Conservation (phyloP, 768 basidiomycete species). For the Calocera viscosa region DNA sequence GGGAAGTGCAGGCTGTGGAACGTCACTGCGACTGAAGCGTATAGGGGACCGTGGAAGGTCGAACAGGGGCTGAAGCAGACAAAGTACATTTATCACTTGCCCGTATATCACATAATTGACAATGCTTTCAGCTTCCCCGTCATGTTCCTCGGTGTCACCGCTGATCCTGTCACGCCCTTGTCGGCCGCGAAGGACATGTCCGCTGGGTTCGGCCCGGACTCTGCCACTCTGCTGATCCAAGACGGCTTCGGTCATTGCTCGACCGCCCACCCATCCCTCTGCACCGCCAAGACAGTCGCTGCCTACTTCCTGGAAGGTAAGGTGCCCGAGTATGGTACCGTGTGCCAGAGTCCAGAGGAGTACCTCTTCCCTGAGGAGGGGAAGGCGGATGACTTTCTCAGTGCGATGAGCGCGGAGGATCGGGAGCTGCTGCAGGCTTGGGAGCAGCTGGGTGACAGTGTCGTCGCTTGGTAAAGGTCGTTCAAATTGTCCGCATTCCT, state of each 20-base stretch:
- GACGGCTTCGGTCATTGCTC: constrained; percentile 17
- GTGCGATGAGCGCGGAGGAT: background rate
- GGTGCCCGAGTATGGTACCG: constrained; percentile 12
- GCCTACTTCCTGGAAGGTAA: constrained; percentile 17
- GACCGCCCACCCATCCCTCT: constrained; percentile 15
- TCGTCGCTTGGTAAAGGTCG: background rate
- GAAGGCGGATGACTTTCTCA: background rate
- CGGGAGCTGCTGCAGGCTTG: background rate
- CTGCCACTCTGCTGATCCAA: constrained; percentile 14
- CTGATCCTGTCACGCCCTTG: constrained; percentile 20
- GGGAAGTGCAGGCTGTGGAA: constrained; percentile 13
- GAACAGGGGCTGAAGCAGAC: constrained; percentile 17
- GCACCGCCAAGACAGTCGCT: constrained; percentile 14
- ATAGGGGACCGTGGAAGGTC: constrained; percentile 16
- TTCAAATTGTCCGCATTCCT: too few species aligned
- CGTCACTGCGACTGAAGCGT: background rate
- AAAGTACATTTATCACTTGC: background rate
- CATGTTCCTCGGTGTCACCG: constrained; percentile 16
- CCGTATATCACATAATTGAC: background rate
- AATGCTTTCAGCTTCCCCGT: constrained; percentile 18
- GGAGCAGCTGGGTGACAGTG: background rate
- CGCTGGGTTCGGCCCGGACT: constrained; percentile 11
- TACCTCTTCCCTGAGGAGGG: constrained; percentile 16
- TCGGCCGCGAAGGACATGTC: constrained; percentile 13
- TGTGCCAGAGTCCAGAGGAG: constrained; percentile 9